Percentiles rank a stretch among this genome's conserved stretches.
phyloP scores from a whole-genome alignment of 192 early-diverging fungal genomes.

The Coemansia asiatica region DNA sequence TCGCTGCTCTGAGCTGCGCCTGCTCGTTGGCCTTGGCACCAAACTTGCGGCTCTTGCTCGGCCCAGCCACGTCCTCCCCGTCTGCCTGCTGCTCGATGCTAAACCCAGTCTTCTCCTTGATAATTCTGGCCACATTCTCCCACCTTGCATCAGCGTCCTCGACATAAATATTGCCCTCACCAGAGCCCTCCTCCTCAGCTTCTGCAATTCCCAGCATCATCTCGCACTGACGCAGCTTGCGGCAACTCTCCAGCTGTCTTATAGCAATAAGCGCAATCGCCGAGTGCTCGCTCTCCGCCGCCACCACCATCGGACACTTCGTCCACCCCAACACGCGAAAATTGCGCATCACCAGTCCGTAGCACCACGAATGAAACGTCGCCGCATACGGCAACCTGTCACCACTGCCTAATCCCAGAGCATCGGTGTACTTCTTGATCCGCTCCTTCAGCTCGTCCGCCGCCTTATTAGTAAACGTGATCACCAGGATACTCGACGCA shows the following conservation, averaged over 20 bases:
- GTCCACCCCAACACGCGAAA: slow-evolving; percentile 11
- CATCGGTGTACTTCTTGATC: slow-evolving; percentile 26
- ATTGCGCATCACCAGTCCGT: slow-evolving; percentile 26
- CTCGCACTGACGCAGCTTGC: slow-evolving; percentile 44
- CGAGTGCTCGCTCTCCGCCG: slow-evolving; percentile 37
- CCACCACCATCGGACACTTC: slow-evolving; percentile 31
- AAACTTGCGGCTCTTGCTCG: slow-evolving; percentile 11
- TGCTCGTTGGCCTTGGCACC: slow-evolving; percentile 14
- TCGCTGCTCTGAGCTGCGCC: slow-evolving; percentile 14
- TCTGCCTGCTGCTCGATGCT: neutral
- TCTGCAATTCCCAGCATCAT: slow-evolving; percentile 21
- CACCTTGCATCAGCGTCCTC: slow-evolving; percentile 20
- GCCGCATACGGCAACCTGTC: slow-evolving; percentile 31
- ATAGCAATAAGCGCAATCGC: slow-evolving; percentile 20
- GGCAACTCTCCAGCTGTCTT: slow-evolving; percentile 31
- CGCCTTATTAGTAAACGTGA: slow-evolving; percentile 58
- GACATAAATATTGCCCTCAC: neutral
- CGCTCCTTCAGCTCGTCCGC: slow-evolving; percentile 44
- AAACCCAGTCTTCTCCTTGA: slow-evolving; percentile 16
- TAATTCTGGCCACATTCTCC: slow-evolving; percentile 13
- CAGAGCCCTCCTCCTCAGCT: neutral
- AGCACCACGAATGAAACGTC: slow-evolving; percentile 56
- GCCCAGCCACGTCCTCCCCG: neutral
- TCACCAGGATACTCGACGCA: slow-evolving; percentile 30
- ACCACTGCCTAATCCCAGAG: neutral